Evolutionary conservation across 225 moss, liverwort and hornwort species (phyloP).

Genomic region (Marchantia polymorpha): DNA sequence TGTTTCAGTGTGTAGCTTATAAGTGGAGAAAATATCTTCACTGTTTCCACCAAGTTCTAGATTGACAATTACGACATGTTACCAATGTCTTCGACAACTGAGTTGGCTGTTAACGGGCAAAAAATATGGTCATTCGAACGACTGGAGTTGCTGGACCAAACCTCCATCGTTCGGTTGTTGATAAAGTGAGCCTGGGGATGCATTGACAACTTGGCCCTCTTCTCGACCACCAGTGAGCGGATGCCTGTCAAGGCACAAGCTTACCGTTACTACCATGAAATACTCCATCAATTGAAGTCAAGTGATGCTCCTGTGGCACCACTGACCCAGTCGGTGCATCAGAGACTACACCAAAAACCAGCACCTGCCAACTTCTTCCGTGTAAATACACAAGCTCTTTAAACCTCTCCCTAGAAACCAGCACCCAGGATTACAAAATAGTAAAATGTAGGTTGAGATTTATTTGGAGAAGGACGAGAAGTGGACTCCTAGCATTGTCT

Average conservation of each 20-base stretch:
- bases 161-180: constrained; percentile 99
- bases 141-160: constrained; percentile 7
- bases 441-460: too few relatives aligned
- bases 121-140: neutral
- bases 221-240: constrained; percentile 82
- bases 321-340: neutral
- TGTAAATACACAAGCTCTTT: too few relatives aligned
- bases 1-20: too few relatives aligned
- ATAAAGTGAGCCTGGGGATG: constrained; percentile 97
- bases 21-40: too few relatives aligned
- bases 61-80: neutral
- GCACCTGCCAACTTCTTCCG: too few relatives aligned
- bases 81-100: neutral
- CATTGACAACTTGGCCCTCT: constrained; percentile 51
- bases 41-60: neutral
- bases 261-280: constrained; percentile 20
- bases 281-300: neutral
- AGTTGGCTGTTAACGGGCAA: neutral
- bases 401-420: too few relatives aligned
- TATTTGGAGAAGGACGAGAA: too few relatives aligned
- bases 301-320: neutral
- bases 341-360: neutral
- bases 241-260: constrained; percentile 52
- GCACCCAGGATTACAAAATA: too few relatives aligned
- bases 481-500: too few relatives aligned